Base-by-base conservation (phyloP, 2,329 filamentous ascomycete genomes). In the Calonectria ilicicola region DNA sequence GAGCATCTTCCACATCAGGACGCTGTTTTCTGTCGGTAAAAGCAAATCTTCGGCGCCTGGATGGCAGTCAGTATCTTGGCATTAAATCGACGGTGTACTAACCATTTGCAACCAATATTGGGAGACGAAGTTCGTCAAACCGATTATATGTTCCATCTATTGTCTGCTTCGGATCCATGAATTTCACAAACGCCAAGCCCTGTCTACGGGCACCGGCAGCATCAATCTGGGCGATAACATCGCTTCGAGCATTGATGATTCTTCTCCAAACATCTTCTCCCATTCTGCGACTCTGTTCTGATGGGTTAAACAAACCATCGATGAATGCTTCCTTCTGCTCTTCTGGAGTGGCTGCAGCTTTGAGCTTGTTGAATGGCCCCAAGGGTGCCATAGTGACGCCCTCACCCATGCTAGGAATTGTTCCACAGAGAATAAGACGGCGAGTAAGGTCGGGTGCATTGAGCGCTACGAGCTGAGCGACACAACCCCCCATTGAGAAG, bases 401-500 rank as follows among this genome's bases (percentile, higher is more conserved):
- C 19, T 81, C 74, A 4, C 85, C 84, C 5, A 76, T 77, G 63
- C 85, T 87, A 0, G 85, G 83, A n/a, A 73, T 82, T 3, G 86
- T 86, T 2, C 87, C 87, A 15, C 85, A 86, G 14, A 89, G 79
- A 29, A 89, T 81, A 9, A 88, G 78, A 21, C 83, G 82, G 1
- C 85, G 82, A 0, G 87, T 82, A 2, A 86, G 74, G 1, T 76
- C 77, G 0, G 84, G 82, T 1, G 79, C 81, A 29, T 84, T 80
- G 21, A 88, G 80, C 2, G 86, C 85, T 5, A 88, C 79, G 60
- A 87, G 78, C 73, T 89, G 87, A 8, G 85, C 87, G 5, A 83
- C 83, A 38, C 81, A 83, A 0, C 87, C 87, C 17, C 88, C 87
- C 83, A 89, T 87, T 12, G 85, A 88, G 78, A 87, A 89, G 1